Base-by-base conservation (phyloP, 768 basidiomycete species). In the Panus rudis region DNA sequence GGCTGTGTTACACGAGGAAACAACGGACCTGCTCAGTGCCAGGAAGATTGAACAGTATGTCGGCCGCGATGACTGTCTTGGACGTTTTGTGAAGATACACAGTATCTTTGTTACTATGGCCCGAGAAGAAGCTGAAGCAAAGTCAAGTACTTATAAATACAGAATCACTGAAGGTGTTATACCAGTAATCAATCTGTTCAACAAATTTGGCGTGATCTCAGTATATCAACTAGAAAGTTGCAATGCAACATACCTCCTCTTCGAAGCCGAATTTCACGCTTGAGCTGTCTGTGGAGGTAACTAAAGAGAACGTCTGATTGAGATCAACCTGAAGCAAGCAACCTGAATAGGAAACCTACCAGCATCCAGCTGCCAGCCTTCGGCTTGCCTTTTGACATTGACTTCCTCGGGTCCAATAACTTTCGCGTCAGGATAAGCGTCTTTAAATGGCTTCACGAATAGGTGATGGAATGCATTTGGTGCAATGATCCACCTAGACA, bases 41-140 rank as follows among this genome's bases (percentile, higher is more conserved):
- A 2, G 87, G 86, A n/a, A 90, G 66, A 63, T 90, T 90, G 65
- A 86, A 75, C 2, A 91, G 58, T 34, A 92, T 65, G 57, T 92
- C 89, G 2, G 84, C 89, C 56, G 81, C 69, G 39, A 91, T 72
- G 30, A 90, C 63, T 0, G 80, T 75, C 56, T 77, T 81, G 11
- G 78, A 81, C 3, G 75, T 64, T 21, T 65, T 63, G 56, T 92
- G 88, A 42, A 81, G 72, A 60, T 83, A 87, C 0, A 86, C 84
- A 12, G 89, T 73, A 43, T 91, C 88, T 58, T 83, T 80, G 52
- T 84, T 84, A 41, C 61, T 64, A 54, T 75, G 71, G 4, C 79
- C 79, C 11, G 78, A 65, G 54, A 84, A 83, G 53, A 80, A 81
- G 50, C 77, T 79, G 46, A 20, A 4, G 16, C 42, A 8, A 11